Conservation (phyloP, 768 basidiomycete species). For the Pisolithus albus region DNA sequence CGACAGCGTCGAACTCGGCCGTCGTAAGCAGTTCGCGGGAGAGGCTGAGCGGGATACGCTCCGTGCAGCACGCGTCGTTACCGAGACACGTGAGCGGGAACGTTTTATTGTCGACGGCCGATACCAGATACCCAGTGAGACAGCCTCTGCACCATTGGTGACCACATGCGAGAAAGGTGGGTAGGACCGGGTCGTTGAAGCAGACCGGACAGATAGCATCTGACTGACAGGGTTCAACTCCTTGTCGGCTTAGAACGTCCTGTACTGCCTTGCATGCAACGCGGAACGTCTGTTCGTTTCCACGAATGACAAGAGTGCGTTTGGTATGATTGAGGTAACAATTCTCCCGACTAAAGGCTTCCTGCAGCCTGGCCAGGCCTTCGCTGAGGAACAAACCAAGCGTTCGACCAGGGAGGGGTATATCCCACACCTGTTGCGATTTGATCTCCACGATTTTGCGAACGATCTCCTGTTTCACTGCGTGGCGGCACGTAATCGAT, state of each 20-base stretch:
- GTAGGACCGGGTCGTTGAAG: constrained; percentile 43
- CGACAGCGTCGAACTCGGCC: constrained; percentile 47
- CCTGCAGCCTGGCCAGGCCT: constrained; percentile 40
- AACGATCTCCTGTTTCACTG: constrained; percentile 40
- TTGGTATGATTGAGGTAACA: constrained; percentile 41
- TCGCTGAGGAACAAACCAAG: constrained; percentile 41
- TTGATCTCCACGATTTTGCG: constrained; percentile 40
- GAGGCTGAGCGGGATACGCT: constrained; percentile 46
- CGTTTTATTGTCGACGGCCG: constrained; percentile 47
- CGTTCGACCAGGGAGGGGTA: constrained; percentile 43
- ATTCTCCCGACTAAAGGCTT: constrained; percentile 50
- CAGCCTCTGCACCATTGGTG: constrained; percentile 67
- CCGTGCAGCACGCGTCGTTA: constrained; percentile 49
- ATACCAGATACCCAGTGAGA: constrained; percentile 48
- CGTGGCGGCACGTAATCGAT: constrained; percentile 31
- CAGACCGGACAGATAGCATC: constrained; percentile 59
- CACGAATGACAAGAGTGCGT: constrained; percentile 47
- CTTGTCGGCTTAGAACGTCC: constrained; percentile 28
- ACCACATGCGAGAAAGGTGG: constrained; percentile 52
- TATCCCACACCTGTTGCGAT: constrained; percentile 33
- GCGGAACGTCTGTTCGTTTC: constrained; percentile 34
- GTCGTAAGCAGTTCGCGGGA: constrained; percentile 47
- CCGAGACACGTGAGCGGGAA: constrained; percentile 77
- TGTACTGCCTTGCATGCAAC: constrained; percentile 36
- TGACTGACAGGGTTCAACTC: constrained; percentile 20